Conservation (phyloP, 2,329 filamentous ascomycete species). For the Cytospora chrysosperma region DNA sequence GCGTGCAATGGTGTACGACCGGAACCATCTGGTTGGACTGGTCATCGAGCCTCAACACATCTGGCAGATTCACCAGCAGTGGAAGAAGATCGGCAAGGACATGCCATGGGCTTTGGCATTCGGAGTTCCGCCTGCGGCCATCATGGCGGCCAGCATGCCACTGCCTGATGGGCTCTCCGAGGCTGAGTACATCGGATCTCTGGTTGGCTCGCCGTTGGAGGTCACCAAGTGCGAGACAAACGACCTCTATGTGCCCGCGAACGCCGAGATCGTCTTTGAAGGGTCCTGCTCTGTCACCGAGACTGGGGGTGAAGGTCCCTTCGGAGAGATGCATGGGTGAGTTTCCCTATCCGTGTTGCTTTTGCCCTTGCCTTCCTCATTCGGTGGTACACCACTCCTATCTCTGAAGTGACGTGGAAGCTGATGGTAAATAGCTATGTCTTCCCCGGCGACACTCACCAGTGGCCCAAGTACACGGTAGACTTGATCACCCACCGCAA, state of each 20-base stretch:
- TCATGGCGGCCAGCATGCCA: constrained; percentile 49
- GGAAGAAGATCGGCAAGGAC: constrained; percentile 44
- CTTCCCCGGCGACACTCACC: constrained; percentile 40
- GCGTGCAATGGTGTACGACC: constrained; percentile 47
- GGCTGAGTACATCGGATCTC: constrained; percentile 47
- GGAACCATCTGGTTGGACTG: constrained; percentile 40
- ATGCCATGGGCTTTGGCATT: constrained; percentile 48
- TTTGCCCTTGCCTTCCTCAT: no score
- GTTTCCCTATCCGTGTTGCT: no score
- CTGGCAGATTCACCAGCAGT: constrained; percentile 45
- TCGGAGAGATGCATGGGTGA: constrained; percentile 46
- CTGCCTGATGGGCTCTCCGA: constrained; percentile 49
- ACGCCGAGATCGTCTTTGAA: constrained; percentile 51
- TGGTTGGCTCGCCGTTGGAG: constrained; percentile 45
- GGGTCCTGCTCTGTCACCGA: constrained; percentile 46
- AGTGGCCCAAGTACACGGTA: constrained; percentile 42
- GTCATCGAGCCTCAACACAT: constrained; percentile 48
- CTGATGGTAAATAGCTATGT: constrained; percentile 29
- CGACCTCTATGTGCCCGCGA: constrained; percentile 47
- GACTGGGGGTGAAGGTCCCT: constrained; percentile 46
- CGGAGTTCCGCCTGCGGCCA: constrained; percentile 49
- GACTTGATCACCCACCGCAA: constrained; percentile 48
- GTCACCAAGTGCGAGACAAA: constrained; percentile 54
- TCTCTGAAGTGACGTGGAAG: no score
- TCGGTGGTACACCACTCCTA: no score